Evolutionary conservation across 1,284 basidiomycete genomes (phyloP), one percentile per base, ranked within the genome.

Genomic region (Athelia psychrophila): DNA sequence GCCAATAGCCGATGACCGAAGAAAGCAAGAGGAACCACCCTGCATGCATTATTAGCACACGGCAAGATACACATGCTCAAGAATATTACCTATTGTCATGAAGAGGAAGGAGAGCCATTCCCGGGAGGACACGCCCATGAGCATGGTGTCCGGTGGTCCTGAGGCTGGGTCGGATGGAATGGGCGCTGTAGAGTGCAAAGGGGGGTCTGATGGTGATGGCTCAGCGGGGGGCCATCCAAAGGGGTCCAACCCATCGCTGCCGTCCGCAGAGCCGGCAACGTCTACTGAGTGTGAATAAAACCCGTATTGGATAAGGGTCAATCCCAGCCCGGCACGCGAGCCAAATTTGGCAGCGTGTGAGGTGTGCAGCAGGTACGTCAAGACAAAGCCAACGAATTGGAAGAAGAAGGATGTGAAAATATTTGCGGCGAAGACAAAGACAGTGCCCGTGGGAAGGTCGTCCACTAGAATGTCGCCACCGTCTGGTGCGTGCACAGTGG

Each of bases 281-380:
- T 61, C 61, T 44, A 60, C 62, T 3, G 58, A 51, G 38, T 77
- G 77, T 19, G 84, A 80, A 62, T 80, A 83, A 55, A 88, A 81
- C 0, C 87, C 95, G 57, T 87, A 93, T 62, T 95, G 93, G 57
- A 99, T 95, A 52, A 99, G 76, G 0, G 97, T 98, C 57, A 98
- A 78, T 12, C 97, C 96, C 20, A 99, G 81, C 18, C 96, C 97
- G 1, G 93, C 94, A 36, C 95, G 87, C 18, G 93, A 95, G 47
- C 97, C 96, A 64, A 84, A 93, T 67, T 95, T 95, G 50, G 91
- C 93, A 0, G 96, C 94, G 64, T 99, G 96, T 1, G 93, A 91
- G n/a, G 90, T 91, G 68, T 93, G 91, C 3, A 97, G 81, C 58
- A 97, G 85, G 67, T 93, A 96, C 1, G 93, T 95, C 71, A 96